Base-by-base conservation (phyloP, 2,329 filamentous ascomycete genomes). In the Thielaviopsis populi region DNA sequence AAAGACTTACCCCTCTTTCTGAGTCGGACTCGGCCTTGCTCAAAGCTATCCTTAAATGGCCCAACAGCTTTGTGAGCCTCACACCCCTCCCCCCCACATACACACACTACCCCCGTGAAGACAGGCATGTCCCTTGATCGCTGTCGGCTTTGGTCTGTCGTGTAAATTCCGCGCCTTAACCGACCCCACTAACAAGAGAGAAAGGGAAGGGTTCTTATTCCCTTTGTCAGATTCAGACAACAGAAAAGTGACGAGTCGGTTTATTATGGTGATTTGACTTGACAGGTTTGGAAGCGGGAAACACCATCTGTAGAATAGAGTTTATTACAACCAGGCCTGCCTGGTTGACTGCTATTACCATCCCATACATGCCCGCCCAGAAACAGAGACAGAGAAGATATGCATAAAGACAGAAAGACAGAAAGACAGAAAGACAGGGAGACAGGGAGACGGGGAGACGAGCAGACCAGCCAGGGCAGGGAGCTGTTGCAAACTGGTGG, bases 1-100 rank as follows among this genome's bases (percentile, higher is more conserved):
- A 30, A 56, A 56, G 27, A 33, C 27, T 56, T 56, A 56, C 53
- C 53, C 53, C 53, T 56, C 53, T 56, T 56, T 56, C 53, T 56
- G 11, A 56, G 13, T 56, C 27, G 17, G 53, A 33, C 53, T 56
- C 13, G 27, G 53, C 15, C 17, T 56, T 37, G 27, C 17, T 56
- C 53, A 56, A 50, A 50, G 24, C n/a, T 37, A n/a, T 56, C 15
- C 17, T 56, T 56, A 30, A 56, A 33, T 30, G 53, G 53, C 53
- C 53, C 53, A 37, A 56, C 27, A 56, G 27, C 17, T 56, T 17
- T 7, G 3, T 56, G 53, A 37, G 24, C 53, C 53, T 37, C 27
- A 54, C 50, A 30, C 50, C 13, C 50, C 24, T 27, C 24, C 24
- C 24, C 50, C 17, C 48, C 48, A 3, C 13, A 8, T 2, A 10